Percentiles rank a stretch among this genome's conserved stretches.
These are phyloP conservation scores for Lolium multiflorum DNA, from an alignment of 176 grass and related monocot genomes.

Conservation along the genomic window DNA sequence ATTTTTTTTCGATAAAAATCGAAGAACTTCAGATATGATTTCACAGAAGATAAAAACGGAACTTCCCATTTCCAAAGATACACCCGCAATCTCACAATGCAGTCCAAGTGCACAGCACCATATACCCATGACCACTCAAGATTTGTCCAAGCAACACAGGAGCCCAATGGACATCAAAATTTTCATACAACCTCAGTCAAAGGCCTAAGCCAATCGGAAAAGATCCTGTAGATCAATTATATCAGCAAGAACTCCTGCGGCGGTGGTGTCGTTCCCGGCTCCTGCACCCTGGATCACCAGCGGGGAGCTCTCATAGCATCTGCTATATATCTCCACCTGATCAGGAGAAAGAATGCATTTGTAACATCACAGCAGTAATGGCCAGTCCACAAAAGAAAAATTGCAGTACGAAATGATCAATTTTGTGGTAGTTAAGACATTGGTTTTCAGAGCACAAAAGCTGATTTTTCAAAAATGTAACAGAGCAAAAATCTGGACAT, in stretches of 20 bases:
- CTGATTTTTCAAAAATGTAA: background rate
- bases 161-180: background rate
- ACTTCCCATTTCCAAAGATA: too few species aligned
- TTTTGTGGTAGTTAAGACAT: background rate
- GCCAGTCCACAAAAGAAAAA: background rate
- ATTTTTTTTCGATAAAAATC: too few species aligned
- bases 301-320: conserved; percentile 83
- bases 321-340: conserved; percentile 96
- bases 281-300: conserved; percentile 95
- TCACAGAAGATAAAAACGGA: too few species aligned
- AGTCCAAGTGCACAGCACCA: too few species aligned
- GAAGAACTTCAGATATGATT: too few species aligned
- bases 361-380: background rate
- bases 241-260: conserved; percentile 88
- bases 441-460: background rate
- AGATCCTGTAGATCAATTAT: conserved; percentile 87
- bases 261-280: conserved; percentile 90
- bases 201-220: conserved; percentile 37
- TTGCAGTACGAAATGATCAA: background rate
- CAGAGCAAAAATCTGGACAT: background rate
- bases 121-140: too few species aligned
- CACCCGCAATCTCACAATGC: too few species aligned
- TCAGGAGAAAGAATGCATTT: background rate
- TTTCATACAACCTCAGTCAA: background rate
- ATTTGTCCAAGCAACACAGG: too few species aligned